Conservation (phyloP, 495 filamentous ascomycete species). For the Daldinia grandis region DNA sequence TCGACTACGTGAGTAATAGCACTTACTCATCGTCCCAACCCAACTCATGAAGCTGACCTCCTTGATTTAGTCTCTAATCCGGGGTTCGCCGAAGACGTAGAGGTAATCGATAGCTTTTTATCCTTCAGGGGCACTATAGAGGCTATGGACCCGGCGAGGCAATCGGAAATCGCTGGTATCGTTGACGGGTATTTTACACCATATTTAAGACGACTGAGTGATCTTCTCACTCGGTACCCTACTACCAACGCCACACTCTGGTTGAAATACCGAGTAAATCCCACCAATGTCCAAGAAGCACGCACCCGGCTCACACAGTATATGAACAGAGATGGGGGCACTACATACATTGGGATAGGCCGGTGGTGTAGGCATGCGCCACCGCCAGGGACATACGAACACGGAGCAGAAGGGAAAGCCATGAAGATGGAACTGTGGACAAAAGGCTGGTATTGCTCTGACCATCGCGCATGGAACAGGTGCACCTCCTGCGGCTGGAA, state of each 20-base stretch:
- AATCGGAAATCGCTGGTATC: too few species aligned
- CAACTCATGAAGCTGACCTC: not conserved
- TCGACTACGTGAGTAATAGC: not conserved
- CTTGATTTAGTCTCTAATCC: not conserved
- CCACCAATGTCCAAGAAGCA: not conserved
- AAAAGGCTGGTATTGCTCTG: not conserved
- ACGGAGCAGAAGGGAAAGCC: not conserved
- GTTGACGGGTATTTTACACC: not conserved
- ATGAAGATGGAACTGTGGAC: not conserved
- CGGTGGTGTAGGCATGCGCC: not conserved
- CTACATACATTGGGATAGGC: not conserved
- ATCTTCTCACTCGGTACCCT: not conserved
- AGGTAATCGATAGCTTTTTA: not conserved
- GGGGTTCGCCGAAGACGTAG: not conserved
- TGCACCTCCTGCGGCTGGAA: not conserved
- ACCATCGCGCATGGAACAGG: not conserved
- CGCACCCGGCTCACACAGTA: not conserved
- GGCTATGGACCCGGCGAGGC: not conserved
- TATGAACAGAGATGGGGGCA: not conserved
- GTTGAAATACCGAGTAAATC: not conserved
- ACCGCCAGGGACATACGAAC: not conserved
- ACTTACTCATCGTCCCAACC: not conserved
- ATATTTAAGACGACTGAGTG: not conserved
- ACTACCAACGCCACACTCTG: not conserved
- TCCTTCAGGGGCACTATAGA: not conserved